phyloP scores from a whole-genome alignment of 208 protist genomes.

The Leishmania lainsoni region DNA sequence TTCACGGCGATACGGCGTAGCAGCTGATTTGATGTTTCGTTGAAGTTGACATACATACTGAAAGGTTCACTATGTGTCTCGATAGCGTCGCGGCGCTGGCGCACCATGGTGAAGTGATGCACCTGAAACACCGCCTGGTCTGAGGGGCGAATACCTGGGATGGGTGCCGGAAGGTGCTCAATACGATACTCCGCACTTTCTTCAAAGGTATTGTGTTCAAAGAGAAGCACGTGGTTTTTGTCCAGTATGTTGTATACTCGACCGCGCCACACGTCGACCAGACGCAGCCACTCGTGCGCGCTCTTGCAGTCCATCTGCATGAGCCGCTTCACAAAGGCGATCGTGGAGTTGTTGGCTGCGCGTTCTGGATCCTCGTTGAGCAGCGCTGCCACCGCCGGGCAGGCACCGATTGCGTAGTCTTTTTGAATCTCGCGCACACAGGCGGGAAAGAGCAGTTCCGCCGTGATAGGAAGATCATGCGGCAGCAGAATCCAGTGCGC shows the following conservation, averaged over 20 bases:
- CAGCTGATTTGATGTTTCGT: constrained; percentile 58
- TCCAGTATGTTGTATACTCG: constrained; percentile 88
- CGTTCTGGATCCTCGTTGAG: constrained; percentile 22
- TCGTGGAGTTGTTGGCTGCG: constrained; percentile 15
- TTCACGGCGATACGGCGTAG: constrained; percentile 71
- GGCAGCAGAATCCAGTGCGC: constrained; percentile 86
- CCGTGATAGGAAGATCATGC: constrained; percentile 59
- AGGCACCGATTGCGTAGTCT: constrained; percentile 30
- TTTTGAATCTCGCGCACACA: constrained; percentile 69
- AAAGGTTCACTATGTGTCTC: constrained; percentile 88
- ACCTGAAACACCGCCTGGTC: constrained; percentile 74
- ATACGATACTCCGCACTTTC: constrained; percentile 90
- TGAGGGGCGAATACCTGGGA: constrained; percentile 43
- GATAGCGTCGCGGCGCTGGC: constrained; percentile 61
- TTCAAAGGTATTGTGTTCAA: constrained; percentile 83
- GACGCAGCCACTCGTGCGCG: constrained; percentile 68
- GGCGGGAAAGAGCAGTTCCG: constrained; percentile 62
- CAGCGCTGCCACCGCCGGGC: constrained; percentile 11
- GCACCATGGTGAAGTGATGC: constrained; percentile 79
- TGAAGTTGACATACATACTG: constrained; percentile 71
- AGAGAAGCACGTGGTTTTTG: constrained; percentile 58
- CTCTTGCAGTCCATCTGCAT: constrained; percentile 43
- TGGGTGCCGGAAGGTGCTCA: constrained; percentile 64
- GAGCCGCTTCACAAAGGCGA: constrained; percentile 40
- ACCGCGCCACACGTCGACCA: constrained; percentile 87